phyloP scores from a whole-genome alignment of 2,329 filamentous ascomycete genomes.

The Madurella fahalii region DNA sequence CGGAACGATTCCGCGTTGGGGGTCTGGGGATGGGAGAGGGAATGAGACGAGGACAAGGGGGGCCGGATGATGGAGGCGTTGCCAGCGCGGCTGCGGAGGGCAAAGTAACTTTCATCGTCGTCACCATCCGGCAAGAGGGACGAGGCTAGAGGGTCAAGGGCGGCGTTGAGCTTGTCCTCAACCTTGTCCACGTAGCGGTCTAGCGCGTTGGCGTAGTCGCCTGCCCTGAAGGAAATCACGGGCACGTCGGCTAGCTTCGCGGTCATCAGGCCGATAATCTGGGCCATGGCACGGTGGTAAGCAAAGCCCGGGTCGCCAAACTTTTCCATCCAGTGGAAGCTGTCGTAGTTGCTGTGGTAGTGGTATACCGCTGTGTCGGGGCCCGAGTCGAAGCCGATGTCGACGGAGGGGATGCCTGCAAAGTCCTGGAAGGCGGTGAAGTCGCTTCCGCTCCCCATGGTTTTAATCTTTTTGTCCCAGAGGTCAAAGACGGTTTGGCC shows the following conservation, averaged over 20 bases:
- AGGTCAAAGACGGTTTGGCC: constrained; percentile 66
- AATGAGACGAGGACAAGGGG: not conserved
- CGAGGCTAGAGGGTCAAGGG: constrained; percentile 4
- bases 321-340: constrained; percentile 81
- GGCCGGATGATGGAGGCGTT: constrained; percentile 5
- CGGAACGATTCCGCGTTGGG: constrained; percentile 18
- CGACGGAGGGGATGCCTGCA: constrained; percentile 61
- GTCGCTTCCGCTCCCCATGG: constrained; percentile 70
- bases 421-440: constrained; percentile 73
- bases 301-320: constrained; percentile 68
- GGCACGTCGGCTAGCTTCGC: constrained; percentile 59
- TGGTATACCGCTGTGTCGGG: constrained; percentile 59
- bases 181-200: constrained; percentile 48
- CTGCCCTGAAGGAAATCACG: constrained; percentile 60
- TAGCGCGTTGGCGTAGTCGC: constrained; percentile 59
- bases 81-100: constrained; percentile 31
- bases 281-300: constrained; percentile 64
- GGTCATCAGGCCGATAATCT: constrained; percentile 59
- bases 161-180: constrained; percentile 43
- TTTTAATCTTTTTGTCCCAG: constrained; percentile 58
- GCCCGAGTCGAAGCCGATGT: constrained; percentile 54
- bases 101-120: constrained; percentile 33
- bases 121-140: constrained; percentile 7
- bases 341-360: constrained; percentile 91
- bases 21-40: not conserved